phyloP scores from a whole-genome alignment of 768 basidiomycete genomes.

The Dentipellis fragilis region DNA sequence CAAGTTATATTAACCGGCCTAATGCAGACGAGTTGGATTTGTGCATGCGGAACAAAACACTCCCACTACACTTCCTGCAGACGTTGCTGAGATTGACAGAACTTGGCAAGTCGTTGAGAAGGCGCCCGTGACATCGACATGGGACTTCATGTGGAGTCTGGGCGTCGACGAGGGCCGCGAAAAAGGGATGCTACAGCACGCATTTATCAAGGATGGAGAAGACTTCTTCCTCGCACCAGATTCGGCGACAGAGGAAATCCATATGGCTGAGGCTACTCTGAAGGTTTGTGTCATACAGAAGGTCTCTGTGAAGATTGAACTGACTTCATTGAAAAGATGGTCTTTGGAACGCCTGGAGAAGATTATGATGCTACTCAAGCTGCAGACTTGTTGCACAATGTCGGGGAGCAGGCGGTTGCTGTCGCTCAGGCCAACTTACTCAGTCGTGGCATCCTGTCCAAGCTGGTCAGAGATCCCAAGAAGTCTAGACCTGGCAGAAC shows the following conservation, averaged over 20 bases:
- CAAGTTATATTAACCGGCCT: background rate
- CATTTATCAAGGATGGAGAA: conserved; percentile 38
- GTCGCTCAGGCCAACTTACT: conserved; percentile 52
- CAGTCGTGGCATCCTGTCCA: conserved; percentile 55
- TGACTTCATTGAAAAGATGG: conserved; percentile 43
- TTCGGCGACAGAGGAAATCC: conserved; percentile 28
- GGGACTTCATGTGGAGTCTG: conserved; percentile 71
- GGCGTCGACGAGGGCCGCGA: conserved; percentile 69
- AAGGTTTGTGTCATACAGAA: conserved; percentile 37
- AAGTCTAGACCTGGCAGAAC: conserved; percentile 63
- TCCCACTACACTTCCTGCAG: conserved; percentile 28
- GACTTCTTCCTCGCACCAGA: conserved; percentile 24
- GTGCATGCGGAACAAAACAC: conserved; percentile 31
- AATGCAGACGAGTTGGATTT: conserved; percentile 54
- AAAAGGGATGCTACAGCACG: conserved; percentile 48
- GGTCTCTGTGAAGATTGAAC: background rate
- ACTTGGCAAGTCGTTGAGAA: conserved; percentile 45
- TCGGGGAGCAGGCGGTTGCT: conserved; percentile 46
- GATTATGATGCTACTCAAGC: conserved; percentile 54
- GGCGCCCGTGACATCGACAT: conserved; percentile 31
- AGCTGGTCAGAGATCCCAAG: conserved; percentile 49
- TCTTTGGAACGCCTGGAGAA: conserved; percentile 62
- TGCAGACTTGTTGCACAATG: conserved; percentile 41
- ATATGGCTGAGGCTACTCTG: conserved; percentile 56
- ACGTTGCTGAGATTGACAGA: conserved; percentile 32